These are phyloP conservation scores for Uronychia binucleata DNA, from an alignment of 73 alveolate genomes.

Conservation along the genomic window DNA sequence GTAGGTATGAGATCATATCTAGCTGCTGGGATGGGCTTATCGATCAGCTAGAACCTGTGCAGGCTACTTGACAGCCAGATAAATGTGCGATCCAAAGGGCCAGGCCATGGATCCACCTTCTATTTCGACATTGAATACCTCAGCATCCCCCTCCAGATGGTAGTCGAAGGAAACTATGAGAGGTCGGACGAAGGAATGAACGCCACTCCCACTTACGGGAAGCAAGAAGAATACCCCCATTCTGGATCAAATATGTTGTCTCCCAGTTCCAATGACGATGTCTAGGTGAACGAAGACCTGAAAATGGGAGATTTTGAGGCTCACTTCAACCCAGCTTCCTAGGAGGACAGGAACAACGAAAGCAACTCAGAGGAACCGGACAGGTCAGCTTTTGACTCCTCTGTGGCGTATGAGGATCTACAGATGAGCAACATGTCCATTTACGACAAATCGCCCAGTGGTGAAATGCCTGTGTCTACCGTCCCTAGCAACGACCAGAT, in stretches of 20 bases:
- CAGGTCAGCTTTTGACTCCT: too few relatives aligned
- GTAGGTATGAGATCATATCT: too few relatives aligned
- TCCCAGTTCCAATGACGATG: too few relatives aligned
- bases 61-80: constrained; percentile 14
- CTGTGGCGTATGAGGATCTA: too few relatives aligned
- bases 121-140: constrained; percentile 25
- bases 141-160: neutral
- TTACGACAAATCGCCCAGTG: too few relatives aligned
- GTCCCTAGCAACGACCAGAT: neutral
- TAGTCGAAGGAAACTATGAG: neutral
- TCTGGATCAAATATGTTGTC: too few relatives aligned
- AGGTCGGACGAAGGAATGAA: neutral
- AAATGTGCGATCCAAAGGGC: constrained; percentile 13
- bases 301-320: neutral
- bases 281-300: neutral
- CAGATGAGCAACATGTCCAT: too few relatives aligned
- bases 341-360: too few relatives aligned
- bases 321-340: neutral
- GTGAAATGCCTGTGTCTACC: too few relatives aligned
- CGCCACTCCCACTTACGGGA: neutral
- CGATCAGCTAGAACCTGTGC: constrained; percentile 33
- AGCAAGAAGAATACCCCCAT: too few relatives aligned
- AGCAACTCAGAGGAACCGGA: too few relatives aligned
- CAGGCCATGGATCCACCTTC: constrained; percentile 14
- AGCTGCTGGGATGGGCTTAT: constrained; percentile 57